Evolutionary conservation across 2,329 filamentous ascomycete genomes (phyloP).

Genomic region (Pleurostoma richardsiae): DNA sequence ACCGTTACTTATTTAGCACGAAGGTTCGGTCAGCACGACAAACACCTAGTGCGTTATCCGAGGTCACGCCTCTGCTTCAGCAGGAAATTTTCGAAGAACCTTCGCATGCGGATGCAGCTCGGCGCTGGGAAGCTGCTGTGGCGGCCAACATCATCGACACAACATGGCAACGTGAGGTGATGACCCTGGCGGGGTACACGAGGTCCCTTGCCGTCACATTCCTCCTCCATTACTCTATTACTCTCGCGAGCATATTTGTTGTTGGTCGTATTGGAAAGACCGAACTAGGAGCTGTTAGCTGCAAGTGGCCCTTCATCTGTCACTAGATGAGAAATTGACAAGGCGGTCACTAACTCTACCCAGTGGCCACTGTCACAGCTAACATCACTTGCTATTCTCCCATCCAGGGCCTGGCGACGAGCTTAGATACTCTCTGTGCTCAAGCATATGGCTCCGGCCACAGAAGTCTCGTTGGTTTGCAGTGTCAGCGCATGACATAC

Average conservation of each 20-base stretch:
- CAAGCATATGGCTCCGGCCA: constrained; percentile 68
- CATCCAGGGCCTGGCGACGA: constrained; percentile 60
- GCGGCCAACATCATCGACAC: constrained; percentile 64
- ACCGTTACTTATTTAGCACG: no score
- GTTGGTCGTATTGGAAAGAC: constrained; percentile 54
- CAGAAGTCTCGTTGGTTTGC: constrained; percentile 67
- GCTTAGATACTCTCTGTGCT: constrained; percentile 65
- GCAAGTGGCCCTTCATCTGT: constrained; percentile 1
- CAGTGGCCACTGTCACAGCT: constrained; percentile 51
- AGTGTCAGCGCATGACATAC: constrained; percentile 71
- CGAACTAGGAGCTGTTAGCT: constrained; percentile 53
- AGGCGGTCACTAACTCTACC: no score
- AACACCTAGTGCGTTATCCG: no score
- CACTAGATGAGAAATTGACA: no score
- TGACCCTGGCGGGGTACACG: constrained; percentile 54
- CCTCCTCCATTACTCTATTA: constrained; percentile 57
- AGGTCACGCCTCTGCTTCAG: no score
- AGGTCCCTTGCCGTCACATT: constrained; percentile 53
- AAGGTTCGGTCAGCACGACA: no score
- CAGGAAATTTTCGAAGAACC: no score
- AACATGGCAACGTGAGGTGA: constrained; percentile 65
- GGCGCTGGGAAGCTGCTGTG: constrained; percentile 36
- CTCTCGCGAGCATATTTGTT: constrained; percentile 55
- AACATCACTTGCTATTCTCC: constrained; percentile 54
- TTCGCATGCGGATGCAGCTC: no score